Conservation (phyloP, 495 filamentous ascomycete species). For the Aspergillus sparsus region DNA sequence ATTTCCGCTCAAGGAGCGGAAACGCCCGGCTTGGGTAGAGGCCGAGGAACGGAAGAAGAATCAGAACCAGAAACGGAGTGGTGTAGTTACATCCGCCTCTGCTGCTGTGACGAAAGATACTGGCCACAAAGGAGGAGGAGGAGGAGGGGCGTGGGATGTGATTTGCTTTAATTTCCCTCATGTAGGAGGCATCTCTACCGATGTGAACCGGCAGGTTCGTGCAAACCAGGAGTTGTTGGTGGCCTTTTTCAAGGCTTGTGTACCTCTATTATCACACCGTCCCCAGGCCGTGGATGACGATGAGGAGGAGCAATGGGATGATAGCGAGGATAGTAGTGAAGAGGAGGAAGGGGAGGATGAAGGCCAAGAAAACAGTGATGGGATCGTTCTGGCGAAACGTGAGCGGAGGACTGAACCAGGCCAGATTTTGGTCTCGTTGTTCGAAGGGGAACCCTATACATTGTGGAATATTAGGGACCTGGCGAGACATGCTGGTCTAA, state of each 20-base stretch:
- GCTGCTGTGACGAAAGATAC: background rate
- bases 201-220: conserved; percentile 92
- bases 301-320: conserved; percentile 26
- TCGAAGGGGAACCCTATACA: conserved; percentile 90
- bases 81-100: too few species aligned
- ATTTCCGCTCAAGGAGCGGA: conserved; percentile 32
- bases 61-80: background rate
- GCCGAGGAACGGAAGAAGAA: conserved; percentile 15
- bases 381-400: conserved; percentile 15
- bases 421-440: conserved; percentile 80
- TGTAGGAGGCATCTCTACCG: conserved; percentile 84
- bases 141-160: conserved; percentile 61
- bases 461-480: conserved; percentile 92
- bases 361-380: conserved; percentile 18
- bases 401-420: conserved; percentile 46
- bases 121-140: background rate
- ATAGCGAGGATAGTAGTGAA: conserved; percentile 20
- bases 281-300: conserved; percentile 31
- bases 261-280: conserved; percentile 49
- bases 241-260: conserved; percentile 69
- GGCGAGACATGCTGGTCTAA: conserved; percentile 73
- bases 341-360: conserved; percentile 21
- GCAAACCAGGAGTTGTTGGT: conserved; percentile 89
- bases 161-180: conserved; percentile 97
- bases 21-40: conserved; percentile 37